Percentiles rank a stretch among this genome's conserved stretches.
Conservation (phyloP, 208 protist genomes). For the Naegleria gruberi region DNA sequence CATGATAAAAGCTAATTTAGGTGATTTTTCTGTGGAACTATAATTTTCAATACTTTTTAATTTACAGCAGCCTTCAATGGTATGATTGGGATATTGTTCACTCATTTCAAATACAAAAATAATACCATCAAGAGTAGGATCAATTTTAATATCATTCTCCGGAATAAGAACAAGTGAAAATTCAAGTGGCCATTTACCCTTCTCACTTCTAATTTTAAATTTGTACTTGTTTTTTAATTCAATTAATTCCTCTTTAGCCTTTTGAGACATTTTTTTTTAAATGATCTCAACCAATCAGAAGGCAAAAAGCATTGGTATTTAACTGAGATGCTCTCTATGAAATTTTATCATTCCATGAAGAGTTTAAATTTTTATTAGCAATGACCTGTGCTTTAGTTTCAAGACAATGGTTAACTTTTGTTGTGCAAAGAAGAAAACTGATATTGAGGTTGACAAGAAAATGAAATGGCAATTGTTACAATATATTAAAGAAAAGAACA, state of each 20-base stretch:
- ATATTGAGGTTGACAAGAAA: too few relatives aligned
- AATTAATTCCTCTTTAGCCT: not conserved
- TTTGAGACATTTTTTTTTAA: too few relatives aligned
- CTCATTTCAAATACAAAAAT: not conserved
- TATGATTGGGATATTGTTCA: not conserved
- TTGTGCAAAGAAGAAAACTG: too few relatives aligned
- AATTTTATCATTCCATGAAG: too few relatives aligned
- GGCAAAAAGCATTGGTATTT: too few relatives aligned
- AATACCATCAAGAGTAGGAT: not conserved
- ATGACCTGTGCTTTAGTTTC: too few relatives aligned
- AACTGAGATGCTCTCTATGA: too few relatives aligned
- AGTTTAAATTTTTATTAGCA: too few relatives aligned
- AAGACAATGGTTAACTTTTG: too few relatives aligned
- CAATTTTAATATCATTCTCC: not conserved
- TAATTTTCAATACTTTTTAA: not conserved
- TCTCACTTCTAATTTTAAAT: not conserved
- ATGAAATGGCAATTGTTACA: too few relatives aligned
- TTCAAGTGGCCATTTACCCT: not conserved
- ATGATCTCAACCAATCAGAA: too few relatives aligned
- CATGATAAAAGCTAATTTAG: not conserved
- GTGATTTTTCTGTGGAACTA: not conserved
- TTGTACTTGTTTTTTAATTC: not conserved
- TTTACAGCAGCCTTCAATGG: not conserved
- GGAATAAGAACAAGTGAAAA: not conserved
- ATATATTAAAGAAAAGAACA: too few relatives aligned